Evolutionary conservation across 2,329 filamentous ascomycete species (phyloP), one percentile per base, ranked within the genome.

Genomic region (Plenodomus biglobosus): DNA sequence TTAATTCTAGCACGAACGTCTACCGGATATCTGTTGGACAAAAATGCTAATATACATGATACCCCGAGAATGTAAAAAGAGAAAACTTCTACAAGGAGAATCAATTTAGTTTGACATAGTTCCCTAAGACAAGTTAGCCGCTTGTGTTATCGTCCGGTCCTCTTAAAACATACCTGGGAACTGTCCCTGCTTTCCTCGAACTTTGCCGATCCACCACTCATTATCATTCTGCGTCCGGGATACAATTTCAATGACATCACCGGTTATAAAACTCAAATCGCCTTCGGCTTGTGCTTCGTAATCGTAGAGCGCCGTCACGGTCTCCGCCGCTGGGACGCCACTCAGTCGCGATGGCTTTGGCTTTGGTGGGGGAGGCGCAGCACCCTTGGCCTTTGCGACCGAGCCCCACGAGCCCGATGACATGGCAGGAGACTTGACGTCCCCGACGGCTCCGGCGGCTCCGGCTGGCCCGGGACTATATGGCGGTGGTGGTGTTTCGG

Each of bases 211-310:
- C 94, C 94, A 99, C 94, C 94, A 99, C 73, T 99, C 94, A 61
- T 99, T 97, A 42, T 90, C 86, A 64, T 96, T 96, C 54, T 82
- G 80, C n/a, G 90, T 95, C 59, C 89, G 82, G 51, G 80, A 81
- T 2, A 94, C 71, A 60, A 99, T 92, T 71, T 97, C 92, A 64
- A 99, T 97, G 3, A 87, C 76, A 53, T 99, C 94, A 4, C 92
- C 92, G 0, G 90, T 85, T 16, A 81, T 82, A 75, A 99, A 99
- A 64, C 89, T 95, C 54, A 99, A 76, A 69, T 99, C 94, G 2
- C 92, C 92, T 56, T 95, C 91, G 1, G 92, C 92, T 70, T 97
- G 92, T 5, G 94, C 94, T 53, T 95, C 90, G 66, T 95, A 99
- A 68, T 97, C 94, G 73, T 96, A 99, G 53, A 99, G 75, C 7